Conservation (phyloP, 495 filamentous ascomycete genomes). For the Bathelium albidoporum region DNA sequence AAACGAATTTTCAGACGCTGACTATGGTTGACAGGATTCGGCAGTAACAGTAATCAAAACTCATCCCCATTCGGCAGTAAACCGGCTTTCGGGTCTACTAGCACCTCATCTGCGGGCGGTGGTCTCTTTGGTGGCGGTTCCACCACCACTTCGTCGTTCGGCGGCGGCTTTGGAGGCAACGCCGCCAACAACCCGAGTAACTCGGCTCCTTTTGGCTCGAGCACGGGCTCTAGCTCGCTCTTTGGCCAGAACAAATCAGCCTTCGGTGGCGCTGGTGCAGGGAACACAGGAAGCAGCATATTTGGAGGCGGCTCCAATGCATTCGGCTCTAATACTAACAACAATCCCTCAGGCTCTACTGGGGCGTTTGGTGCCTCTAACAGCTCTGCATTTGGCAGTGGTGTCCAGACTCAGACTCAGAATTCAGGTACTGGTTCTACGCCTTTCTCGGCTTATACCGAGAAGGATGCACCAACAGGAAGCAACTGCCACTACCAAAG, state of each 20-base stretch:
- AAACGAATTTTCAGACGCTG: not conserved
- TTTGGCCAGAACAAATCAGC: slow-evolving; percentile 28
- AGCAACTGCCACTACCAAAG: slow-evolving; percentile 72
- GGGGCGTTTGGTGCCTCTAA: slow-evolving; percentile 7
- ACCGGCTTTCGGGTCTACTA: slow-evolving; percentile 6
- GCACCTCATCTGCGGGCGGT: slow-evolving; percentile 1
- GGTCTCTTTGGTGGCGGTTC: slow-evolving; percentile 11
- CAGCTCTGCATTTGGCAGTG: slow-evolving; percentile 12
- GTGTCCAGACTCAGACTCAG: slow-evolving; percentile 11
- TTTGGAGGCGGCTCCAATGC: slow-evolving; percentile 21
- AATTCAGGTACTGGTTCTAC: slow-evolving; percentile 61
- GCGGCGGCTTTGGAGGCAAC: slow-evolving; percentile 43
- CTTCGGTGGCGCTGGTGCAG: slow-evolving; percentile 23
- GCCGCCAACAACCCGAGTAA: slow-evolving; percentile 23
- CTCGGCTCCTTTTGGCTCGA: slow-evolving; percentile 37
- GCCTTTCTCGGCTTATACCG: slow-evolving; percentile 62
- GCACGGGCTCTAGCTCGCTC: slow-evolving; percentile 37
- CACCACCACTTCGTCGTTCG: slow-evolving; percentile 40
- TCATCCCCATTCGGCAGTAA: slow-evolving; percentile 13
- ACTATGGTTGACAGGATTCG: slow-evolving; percentile 9
- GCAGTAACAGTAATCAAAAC: slow-evolving; percentile 13
- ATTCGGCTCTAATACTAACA: slow-evolving; percentile 17
- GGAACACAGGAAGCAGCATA: slow-evolving; percentile 33
- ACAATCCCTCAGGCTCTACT: not conserved
- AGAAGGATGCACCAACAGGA: slow-evolving; percentile 61